Evolutionary conservation across 441 rosid genomes (phyloP), one percentile per base, ranked within the genome.

Genomic region (Melianthus villosus): DNA sequence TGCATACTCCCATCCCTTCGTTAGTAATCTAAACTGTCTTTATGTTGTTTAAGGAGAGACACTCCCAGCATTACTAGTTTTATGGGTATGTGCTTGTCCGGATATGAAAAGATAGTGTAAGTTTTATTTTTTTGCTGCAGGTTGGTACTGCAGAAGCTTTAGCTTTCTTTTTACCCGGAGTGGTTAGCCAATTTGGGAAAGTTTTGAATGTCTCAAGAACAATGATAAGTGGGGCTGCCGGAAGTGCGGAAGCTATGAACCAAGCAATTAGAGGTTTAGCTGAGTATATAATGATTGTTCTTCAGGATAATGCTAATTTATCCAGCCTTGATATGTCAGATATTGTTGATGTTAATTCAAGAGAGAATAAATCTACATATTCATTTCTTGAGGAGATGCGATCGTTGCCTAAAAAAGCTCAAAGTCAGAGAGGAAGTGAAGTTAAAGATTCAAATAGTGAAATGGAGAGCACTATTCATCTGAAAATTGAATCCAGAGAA

Each of bases 111-210:
- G n/a, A n/a, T n/a, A n/a, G n/a, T n/a, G n/a, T n/a, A n/a, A n/a
- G n/a, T n/a, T n/a, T n/a, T n/a, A n/a, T n/a, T n/a, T n/a, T n/a
- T n/a, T n/a, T n/a, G n/a, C n/a, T 67, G 57, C 64, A 84, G 96
- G 74, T 89, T 51, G 96, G 96, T 39, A 64, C 67, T 49, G 79
- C 96, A 40, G 93, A 84, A 68, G 83, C 78, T 20, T 63, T 89
- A 72, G 94, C 89, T 52, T 89, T 81, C 72, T 89, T 81, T 61
- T 69, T 89, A 54, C 98, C 98, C 53, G 98, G 94, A 50, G 89
- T 79, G 38, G 72, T 84, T 49, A 84, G 96, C 65, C 93, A 89
- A 57, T 69, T 89, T 59, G 60, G 72, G 20, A 84, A 79, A 68
- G 94, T 81, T 46, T 58, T 89, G 60, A 74, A 73, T 64, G 68